Evolutionary conservation across 2,329 filamentous ascomycete species (phyloP).

Genomic region (Aspergillus pseudoterreus): DNA sequence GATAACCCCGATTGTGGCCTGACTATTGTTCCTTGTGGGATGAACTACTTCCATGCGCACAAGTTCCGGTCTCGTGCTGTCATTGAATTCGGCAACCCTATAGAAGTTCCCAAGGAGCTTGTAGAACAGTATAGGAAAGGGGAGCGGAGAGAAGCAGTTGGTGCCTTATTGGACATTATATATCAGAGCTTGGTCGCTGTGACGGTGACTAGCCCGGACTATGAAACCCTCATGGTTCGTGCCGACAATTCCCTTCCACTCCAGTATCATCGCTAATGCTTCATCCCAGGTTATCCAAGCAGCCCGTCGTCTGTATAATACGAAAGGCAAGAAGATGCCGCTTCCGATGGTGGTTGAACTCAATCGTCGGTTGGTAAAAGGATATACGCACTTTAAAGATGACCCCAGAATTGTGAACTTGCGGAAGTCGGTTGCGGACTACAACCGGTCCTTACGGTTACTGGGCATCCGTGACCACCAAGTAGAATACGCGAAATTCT

Average conservation of each 20-base stretch:
- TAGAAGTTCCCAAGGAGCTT: conserved; percentile 77
- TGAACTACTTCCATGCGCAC: conserved; percentile 99
- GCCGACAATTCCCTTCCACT: background rate
- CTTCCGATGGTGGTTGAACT: conserved; percentile 90
- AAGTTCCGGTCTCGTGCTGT: conserved; percentile 96
- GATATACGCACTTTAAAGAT: conserved; percentile 88
- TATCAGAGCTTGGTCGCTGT: conserved; percentile 82
- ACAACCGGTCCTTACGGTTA: conserved; percentile 82
- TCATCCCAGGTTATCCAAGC: conserved; percentile 73
- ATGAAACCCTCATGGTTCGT: conserved; percentile 83
- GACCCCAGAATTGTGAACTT: conserved; percentile 77
- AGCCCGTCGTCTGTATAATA: conserved; percentile 87
- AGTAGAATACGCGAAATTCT: conserved; percentile 85
- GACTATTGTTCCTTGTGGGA: conserved; percentile 93
- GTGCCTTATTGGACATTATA: conserved; percentile 77
- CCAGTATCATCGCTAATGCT: conserved; percentile 26
- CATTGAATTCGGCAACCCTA: conserved; percentile 86
- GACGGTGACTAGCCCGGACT: conserved; percentile 88
- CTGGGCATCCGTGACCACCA: conserved; percentile 91
- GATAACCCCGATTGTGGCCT: conserved; percentile 82
- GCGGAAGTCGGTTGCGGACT: conserved; percentile 71
- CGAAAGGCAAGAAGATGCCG: conserved; percentile 88
- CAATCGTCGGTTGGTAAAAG: conserved; percentile 83
- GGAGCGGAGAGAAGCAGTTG: conserved; percentile 81
- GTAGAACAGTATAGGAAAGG: conserved; percentile 82